Evolutionary conservation across 345 rosid genomes (phyloP), one percentile per base, ranked within the genome.

Genomic region (Brassica rapa): DNA sequence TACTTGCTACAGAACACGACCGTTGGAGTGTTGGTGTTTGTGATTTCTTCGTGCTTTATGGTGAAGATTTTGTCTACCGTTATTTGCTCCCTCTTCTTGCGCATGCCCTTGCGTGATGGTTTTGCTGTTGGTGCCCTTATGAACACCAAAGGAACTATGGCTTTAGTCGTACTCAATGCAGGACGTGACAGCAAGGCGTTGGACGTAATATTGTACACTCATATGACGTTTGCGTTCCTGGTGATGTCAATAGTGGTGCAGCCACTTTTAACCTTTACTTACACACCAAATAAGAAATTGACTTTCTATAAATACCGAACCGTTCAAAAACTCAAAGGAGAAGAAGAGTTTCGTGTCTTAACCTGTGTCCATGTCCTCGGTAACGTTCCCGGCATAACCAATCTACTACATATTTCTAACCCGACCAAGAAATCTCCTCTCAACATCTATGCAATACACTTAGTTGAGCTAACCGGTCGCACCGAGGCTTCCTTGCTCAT

Each of bases 121-220:
- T 8, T 85, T 0, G 80, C 86, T 19, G 73, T 89, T 6, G 94
- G 91, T 4, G 70, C 81, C 5, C 87, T 91, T 49, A 86, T 89
- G 92, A 91, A 89, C 85, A 86, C 91, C 11, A 89, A 89, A 75
- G 97, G 97, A 8, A 79, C 88, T 16, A 46, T 88, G 79, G 82
- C 89, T 8, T 60, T 91, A 19, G 81, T 91, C 4, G 14, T 85
- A 60, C 62, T 91, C 21, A 87, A 88, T 39, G 66, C 81, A 1
- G 94, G 88, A 19, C 86, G 89, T 21, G 81, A 86, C 72, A 69
- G 49, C 15, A 7, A 66, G 85, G 76, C 78, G 12, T 63, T 88
- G 70, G 87, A 84, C 77, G 75, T 73, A 3, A 76, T 57, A 49
- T 62, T 82, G 56, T 90, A 82, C 76, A 73, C 85, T 4, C 57